These are phyloP conservation scores for Xanthoconium stramineum DNA, from an alignment of 768 basidiomycete genomes.

Conservation along the genomic window DNA sequence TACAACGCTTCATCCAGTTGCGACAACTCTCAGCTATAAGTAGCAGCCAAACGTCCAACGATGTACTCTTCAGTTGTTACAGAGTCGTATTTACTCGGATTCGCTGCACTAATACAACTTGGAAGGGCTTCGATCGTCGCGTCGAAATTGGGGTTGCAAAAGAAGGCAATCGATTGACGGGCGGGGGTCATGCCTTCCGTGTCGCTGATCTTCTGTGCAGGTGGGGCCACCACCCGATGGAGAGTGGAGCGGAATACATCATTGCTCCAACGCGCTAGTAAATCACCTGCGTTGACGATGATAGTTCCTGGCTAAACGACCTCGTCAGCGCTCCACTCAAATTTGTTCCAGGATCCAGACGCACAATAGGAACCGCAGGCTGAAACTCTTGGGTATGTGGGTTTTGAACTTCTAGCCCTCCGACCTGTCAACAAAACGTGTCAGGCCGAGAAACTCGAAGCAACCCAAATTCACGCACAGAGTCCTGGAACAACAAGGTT, in stretches of 20 bases:
- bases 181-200: slow-evolving; percentile 56
- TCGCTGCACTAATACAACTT: slow-evolving; percentile 40
- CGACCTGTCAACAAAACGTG: slow-evolving; percentile 44
- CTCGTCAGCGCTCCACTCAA: slow-evolving; percentile 1
- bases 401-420: slow-evolving; percentile 80
- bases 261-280: slow-evolving; percentile 82
- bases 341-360: slow-evolving; percentile 22
- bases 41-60: slow-evolving; percentile 61
- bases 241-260: slow-evolving; percentile 75
- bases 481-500: slow-evolving; percentile 79
- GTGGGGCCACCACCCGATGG: slow-evolving; percentile 79
- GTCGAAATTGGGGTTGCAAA: slow-evolving; percentile 78
- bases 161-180: slow-evolving; percentile 83
- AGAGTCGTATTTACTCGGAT: slow-evolving; percentile 66
- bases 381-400: slow-evolving; percentile 71
- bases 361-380: slow-evolving; percentile 73
- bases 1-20: neutral
- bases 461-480: slow-evolving; percentile 34
- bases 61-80: slow-evolving; percentile 77
- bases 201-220: slow-evolving; percentile 44
- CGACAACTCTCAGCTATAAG: slow-evolving; percentile 41
- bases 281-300: slow-evolving; percentile 79
- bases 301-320: slow-evolving; percentile 66
- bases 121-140: slow-evolving; percentile 70
- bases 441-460: neutral